Base-by-base conservation (phyloP, 2,329 filamentous ascomycete genomes). In the Colletotrichum aenigma region DNA sequence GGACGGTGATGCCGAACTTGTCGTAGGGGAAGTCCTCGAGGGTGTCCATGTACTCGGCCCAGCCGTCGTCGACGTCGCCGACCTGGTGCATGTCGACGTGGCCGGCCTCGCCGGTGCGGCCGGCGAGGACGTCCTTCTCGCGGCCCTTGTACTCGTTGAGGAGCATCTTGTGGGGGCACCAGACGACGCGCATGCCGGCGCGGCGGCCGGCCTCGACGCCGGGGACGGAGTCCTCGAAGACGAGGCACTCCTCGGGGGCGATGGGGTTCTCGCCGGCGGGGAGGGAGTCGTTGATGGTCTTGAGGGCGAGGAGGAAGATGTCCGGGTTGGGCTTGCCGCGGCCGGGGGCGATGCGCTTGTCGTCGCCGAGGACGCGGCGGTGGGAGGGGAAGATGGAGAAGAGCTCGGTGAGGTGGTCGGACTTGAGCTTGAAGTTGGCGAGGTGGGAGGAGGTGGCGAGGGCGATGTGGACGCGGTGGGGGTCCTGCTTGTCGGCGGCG, bases 311-410 rank as follows among this genome's bases (percentile, higher is more conserved):
- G 10, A 97, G 86, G 85, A 98, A 98, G 79, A 99, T 99, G 85
- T 99, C 96, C 0, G 96, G 97, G 36, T 96, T 90, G 0, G 97
- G 97, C 86, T 99, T 99, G 15, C 97, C 97, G n/a, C 95, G 88
- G 0, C 96, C 96, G 5, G 89, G 85, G 1, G 90, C 87, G 79
- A 99, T 94, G 66, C 97, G 90, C 8, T 88, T 82, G 83, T 99
- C 96, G 81, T 99, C 97, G 13, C 97, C 97, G 1, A 98, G 87
- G 0, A 99, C 93, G 62, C 93, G 91, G 74, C 95, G 92, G n/a
- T 93, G 85, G 2, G 88, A 82, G 36, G 92, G 90, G 81, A 98
- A 98, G 28, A 91, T 88, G 78, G 87, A 85, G 82, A 93, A 93
- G 61, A 94, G 84, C 43, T 91, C 88, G 3, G 84, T 79, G 43